Conservation (phyloP, 768 basidiomycete species). For the Leucosporidium creatinivorum region DNA sequence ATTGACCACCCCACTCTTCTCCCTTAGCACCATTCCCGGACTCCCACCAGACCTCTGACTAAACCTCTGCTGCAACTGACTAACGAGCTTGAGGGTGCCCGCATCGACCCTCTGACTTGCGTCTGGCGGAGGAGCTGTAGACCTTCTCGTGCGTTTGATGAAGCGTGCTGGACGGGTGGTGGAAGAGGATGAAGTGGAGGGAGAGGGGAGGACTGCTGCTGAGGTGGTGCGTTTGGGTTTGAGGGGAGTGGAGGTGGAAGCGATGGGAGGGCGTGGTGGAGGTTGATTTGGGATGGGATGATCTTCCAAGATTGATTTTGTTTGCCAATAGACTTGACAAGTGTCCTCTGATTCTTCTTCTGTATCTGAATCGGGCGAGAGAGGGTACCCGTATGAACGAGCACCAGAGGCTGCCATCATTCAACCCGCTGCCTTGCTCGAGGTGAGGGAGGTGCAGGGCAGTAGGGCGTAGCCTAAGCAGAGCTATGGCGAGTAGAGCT, state of each 20-base stretch:
- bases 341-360: slow-evolving; percentile 12
- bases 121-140: no score
- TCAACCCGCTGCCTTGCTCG: neutral
- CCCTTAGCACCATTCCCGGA: no score
- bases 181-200: neutral
- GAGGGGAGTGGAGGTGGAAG: neutral
- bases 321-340: slow-evolving; percentile 12
- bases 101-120: no score
- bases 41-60: no score
- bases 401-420: neutral
- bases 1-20: no score
- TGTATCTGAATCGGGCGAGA: neutral
- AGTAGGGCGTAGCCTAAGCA: neutral
- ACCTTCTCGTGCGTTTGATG: no score
- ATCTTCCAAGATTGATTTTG: neutral
- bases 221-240: slow-evolving; percentile 12
- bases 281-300: no score
- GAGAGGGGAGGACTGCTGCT: neutral
- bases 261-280: neutral
- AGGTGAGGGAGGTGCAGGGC: neutral
- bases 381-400: neutral
- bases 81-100: no score
- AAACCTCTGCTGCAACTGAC: no score
- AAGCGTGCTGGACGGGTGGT: no score
- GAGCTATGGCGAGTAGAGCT: no score